Conservation (phyloP, 805 yeast species). For the Candida hispaniensis region DNA sequence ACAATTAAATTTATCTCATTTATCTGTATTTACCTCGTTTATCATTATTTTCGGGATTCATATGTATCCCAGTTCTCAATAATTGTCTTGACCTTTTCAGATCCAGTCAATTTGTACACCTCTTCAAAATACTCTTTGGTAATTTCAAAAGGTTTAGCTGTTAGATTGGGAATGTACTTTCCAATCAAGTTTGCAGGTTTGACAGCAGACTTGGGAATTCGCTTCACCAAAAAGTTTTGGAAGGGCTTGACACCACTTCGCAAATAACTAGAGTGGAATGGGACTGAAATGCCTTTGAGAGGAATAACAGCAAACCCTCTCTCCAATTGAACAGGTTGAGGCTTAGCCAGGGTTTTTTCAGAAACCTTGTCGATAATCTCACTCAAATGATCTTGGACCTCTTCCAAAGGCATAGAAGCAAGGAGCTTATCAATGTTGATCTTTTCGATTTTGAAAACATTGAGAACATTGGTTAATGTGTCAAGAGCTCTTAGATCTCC, state of each 20-base stretch:
- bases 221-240: conserved; percentile 93
- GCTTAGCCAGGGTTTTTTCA: conserved; percentile 69
- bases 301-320: conserved; percentile 99
- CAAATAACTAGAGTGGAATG: conserved; percentile 98
- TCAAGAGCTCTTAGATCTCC: conserved; percentile 97
- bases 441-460: conserved; percentile 87
- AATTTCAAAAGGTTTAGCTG: conserved; percentile 93
- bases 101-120: conserved; percentile 82
- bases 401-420: conserved; percentile 70
- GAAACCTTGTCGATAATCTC: conserved; percentile 85
- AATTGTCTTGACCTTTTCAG: conserved; percentile 81
- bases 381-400: conserved; percentile 76
- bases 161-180: conserved; percentile 96
- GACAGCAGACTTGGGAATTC: conserved; percentile 88
- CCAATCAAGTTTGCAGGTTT: conserved; percentile 88
- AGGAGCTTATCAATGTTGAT: conserved; percentile 83
- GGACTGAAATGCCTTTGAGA: conserved; percentile 97
- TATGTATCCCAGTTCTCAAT: conserved; percentile 93
- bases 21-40: too few relatives aligned
- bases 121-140: conserved; percentile 96
- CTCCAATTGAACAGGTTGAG: conserved; percentile 93
- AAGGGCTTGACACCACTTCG: conserved; percentile 98
- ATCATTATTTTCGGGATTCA: conserved; percentile 31
- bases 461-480: conserved; percentile 83
- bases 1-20: too few relatives aligned